Base-by-base conservation (phyloP, 1,284 basidiomycete species). In the Bjerkandera adusta region DNA sequence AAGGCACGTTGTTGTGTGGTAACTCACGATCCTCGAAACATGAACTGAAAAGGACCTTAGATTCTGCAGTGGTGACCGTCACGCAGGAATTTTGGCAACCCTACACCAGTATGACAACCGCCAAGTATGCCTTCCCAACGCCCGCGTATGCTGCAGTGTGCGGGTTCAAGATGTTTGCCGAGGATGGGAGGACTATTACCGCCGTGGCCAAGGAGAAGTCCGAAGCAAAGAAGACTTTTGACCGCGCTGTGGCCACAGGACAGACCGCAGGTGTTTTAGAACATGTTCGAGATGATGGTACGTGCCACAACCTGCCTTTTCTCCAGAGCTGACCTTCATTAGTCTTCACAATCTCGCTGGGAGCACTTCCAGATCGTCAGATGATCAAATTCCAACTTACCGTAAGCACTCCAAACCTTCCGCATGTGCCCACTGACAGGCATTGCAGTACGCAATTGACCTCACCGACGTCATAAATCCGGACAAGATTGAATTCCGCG, bases 331-430 rank as follows among this genome's bases (percentile, higher is more conserved):
- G 30, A n/a, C 38, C 10, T 20, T n/a, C n/a, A 43, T 11, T 45
- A 81, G 79, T 77, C 39, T 81, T 82, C 56, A 76, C 70, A 0
- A 76, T 82, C 26, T 80, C 79, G 3, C 54, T 82, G 5, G 79
- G 80, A 6, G 69, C 72, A 2, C 69, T 82, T 39, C 72, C 74
- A 22, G 63, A 71, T 1, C 48, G 53, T 5, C 55, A 69, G 30
- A 68, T 53, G 3, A 68, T 79, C 3, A 65, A 59, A 15, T 67
- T 69, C 0, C 64, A 61, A 27, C 34, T 79, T 18, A 70, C 69
- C 26, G 79, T 80, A 54, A 36, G 71, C 57, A n/a, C 18, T n/a
- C n/a, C n/a, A n/a, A n/a, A n/a, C n/a, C n/a, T n/a, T n/a, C n/a
- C n/a, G n/a, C n/a, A n/a, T n/a, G n/a, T n/a, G n/a, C n/a, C n/a